Percentiles rank a stretch among this genome's conserved stretches.
Conservation (phyloP, 2,329 filamentous ascomycete genomes). For the Colletotrichum neosansevieriae region DNA sequence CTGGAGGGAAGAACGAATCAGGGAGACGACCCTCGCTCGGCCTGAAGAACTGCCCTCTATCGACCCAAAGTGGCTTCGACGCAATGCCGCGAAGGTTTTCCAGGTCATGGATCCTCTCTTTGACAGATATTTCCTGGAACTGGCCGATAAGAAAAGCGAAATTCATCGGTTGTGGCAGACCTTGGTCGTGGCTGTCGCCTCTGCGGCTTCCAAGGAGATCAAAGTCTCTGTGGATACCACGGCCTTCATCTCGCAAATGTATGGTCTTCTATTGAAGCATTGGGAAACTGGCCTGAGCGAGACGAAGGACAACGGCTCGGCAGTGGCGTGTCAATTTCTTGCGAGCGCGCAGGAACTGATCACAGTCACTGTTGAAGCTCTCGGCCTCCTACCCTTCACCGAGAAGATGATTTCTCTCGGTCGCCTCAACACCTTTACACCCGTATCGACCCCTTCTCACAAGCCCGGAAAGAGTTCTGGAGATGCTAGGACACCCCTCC, state of each 20-base stretch:
- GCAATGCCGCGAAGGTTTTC: constrained; percentile 75
- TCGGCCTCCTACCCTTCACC: constrained; percentile 72
- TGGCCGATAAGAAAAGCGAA: constrained; percentile 70
- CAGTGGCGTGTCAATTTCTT: constrained; percentile 63
- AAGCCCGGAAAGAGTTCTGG: constrained; percentile 64
- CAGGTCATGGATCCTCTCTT: constrained; percentile 70
- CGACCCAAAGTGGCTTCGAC: constrained; percentile 88
- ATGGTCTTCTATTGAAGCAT: constrained; percentile 75
- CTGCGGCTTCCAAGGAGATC: constrained; percentile 85
- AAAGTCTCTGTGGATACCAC: constrained; percentile 88
- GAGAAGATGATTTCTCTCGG: constrained; percentile 68
- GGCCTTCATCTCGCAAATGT: constrained; percentile 78
- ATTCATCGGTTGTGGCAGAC: constrained; percentile 69
- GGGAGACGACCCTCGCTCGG: constrained; percentile 68
- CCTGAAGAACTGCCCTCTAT: constrained; percentile 85
- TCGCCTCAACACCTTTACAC: constrained; percentile 68
- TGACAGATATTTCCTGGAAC: constrained; percentile 69
- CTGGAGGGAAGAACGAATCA: constrained; percentile 82
- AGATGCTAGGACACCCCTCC: constrained; percentile 69
- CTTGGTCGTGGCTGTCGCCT: constrained; percentile 72
- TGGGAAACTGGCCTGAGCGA: constrained; percentile 73
- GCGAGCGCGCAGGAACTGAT: constrained; percentile 65
- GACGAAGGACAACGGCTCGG: constrained; percentile 62
- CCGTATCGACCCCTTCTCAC: constrained; percentile 75
- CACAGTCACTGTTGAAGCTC: constrained; percentile 59